Evolutionary conservation across 2,329 filamentous ascomycete genomes (phyloP).

Genomic region (Pseudogymnoascus sp.): DNA sequence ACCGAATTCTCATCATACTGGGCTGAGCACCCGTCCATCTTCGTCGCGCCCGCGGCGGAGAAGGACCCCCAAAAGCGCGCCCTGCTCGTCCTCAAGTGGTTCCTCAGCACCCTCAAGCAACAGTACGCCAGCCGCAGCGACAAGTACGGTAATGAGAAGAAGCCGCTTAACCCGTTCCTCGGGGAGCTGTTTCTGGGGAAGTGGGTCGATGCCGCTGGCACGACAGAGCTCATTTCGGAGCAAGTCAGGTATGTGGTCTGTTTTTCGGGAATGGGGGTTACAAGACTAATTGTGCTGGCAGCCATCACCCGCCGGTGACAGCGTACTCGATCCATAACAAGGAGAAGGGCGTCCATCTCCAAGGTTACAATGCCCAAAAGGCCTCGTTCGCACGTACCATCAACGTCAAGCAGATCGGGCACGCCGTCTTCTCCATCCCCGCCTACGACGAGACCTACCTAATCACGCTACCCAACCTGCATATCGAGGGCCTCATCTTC

Average conservation of each 20-base stretch:
- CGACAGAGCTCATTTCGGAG: conserved; percentile 81
- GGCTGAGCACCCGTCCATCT: conserved; percentile 68
- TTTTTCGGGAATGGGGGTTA: neutral
- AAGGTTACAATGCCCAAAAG: conserved; percentile 94
- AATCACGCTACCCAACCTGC: conserved; percentile 82
- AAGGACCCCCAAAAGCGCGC: conserved; percentile 73
- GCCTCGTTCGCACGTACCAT: conserved; percentile 91
- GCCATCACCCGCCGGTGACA: conserved; percentile 88
- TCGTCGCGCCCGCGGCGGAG: conserved; percentile 75
- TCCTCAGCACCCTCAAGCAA: conserved; percentile 84
- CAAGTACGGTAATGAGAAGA: conserved; percentile 83
- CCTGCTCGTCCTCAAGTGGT: conserved; percentile 90
- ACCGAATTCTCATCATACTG: conserved; percentile 78
- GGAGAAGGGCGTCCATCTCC: conserved; percentile 66
- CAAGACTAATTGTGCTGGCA: conserved; percentile 22
- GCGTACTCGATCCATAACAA: conserved; percentile 89
- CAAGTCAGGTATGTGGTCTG: conserved; percentile 61
- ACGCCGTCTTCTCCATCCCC: conserved; percentile 72
- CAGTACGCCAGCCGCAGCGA: conserved; percentile 71
- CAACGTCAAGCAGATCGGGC: conserved; percentile 88
- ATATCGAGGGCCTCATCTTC: conserved; percentile 88
- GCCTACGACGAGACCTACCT: conserved; percentile 55
- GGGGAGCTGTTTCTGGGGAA: conserved; percentile 89
- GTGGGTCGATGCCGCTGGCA: conserved; percentile 76
- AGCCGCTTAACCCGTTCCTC: conserved; percentile 91